These are phyloP conservation scores for Xerocomus spinulosus DNA, from an alignment of 768 basidiomycete genomes.

Conservation along the genomic window DNA sequence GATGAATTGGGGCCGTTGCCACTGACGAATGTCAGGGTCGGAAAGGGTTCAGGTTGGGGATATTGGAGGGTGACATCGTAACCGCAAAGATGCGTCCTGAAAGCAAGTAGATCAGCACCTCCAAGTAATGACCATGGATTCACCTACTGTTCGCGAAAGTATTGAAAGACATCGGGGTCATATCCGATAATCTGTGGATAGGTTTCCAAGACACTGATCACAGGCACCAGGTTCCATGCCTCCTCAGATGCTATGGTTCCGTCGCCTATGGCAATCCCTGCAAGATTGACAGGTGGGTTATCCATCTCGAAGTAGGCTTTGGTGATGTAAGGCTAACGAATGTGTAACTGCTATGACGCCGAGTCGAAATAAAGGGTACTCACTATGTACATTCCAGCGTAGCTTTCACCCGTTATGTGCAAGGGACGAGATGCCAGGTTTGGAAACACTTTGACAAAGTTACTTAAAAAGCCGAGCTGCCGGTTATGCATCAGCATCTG, in stretches of 20 bases:
- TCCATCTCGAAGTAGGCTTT: constrained; percentile 62
- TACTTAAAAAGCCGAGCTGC: constrained; percentile 67
- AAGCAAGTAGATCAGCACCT: neutral
- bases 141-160: constrained; percentile 65
- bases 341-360: neutral
- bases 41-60: constrained; percentile 54
- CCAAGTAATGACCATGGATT: neutral
- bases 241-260: constrained; percentile 51
- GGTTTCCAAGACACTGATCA: constrained; percentile 61
- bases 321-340: constrained; percentile 62
- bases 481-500: neutral
- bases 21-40: constrained; percentile 23
- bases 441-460: constrained; percentile 73
- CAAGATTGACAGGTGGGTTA: constrained; percentile 62
- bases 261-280: constrained; percentile 69
- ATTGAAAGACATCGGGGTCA: constrained; percentile 58
- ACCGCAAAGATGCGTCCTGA: constrained; percentile 58
- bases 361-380: constrained; percentile 16
- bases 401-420: constrained; percentile 68
- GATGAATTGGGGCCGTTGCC: constrained; percentile 13
- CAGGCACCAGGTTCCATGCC: constrained; percentile 50
- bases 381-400: constrained; percentile 69
- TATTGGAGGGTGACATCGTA: constrained; percentile 67
- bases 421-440: constrained; percentile 62
- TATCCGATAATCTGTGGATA: constrained; percentile 76